These are phyloP conservation scores for Candida glucosophila DNA, from an alignment of 1,139 yeast genomes.

Conservation along the genomic window DNA sequence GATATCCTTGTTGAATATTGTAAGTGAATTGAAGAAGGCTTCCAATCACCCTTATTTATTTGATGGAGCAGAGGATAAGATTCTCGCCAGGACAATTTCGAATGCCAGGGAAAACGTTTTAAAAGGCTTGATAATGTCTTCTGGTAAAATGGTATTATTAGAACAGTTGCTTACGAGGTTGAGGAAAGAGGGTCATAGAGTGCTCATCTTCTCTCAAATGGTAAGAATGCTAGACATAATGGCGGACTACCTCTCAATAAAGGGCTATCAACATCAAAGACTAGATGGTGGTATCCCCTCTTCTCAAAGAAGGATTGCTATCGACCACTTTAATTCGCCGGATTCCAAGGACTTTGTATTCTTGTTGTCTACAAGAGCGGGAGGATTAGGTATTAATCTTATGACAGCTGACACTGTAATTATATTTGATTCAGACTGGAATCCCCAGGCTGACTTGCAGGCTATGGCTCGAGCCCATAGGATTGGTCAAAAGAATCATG, in stretches of 20 bases:
- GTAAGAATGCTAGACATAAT: constrained; percentile 91
- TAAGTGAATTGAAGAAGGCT: constrained; percentile 94
- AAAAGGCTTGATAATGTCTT: constrained; percentile 91
- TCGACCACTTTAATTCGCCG: constrained; percentile 94
- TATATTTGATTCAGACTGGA: constrained; percentile 98
- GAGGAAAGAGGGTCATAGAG: constrained; percentile 92
- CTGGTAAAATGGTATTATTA: constrained; percentile 94
- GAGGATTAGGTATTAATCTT: constrained; percentile 94
- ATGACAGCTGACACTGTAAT: constrained; percentile 99
- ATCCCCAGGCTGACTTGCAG: constrained; percentile 96
- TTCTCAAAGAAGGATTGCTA: constrained; percentile 84
- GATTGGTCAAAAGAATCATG: constrained; percentile 97
- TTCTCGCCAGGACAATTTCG: constrained; percentile 54
- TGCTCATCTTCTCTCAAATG: constrained; percentile 92
- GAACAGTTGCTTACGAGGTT: constrained; percentile 82
- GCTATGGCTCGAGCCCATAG: constrained; percentile 99
- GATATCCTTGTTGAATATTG: constrained; percentile 77
- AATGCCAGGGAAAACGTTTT: constrained; percentile 68
- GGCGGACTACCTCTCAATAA: constrained; percentile 85
- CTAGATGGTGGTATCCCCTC: constrained; percentile 97
- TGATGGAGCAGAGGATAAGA: constrained; percentile 87
- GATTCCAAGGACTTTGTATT: constrained; percentile 91
- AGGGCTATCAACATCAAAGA: constrained; percentile 87
- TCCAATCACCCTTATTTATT: constrained; percentile 94
- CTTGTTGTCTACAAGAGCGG: constrained; percentile 90